Conservation (phyloP, 331 rosid species). For the Spiraea crenata region DNA sequence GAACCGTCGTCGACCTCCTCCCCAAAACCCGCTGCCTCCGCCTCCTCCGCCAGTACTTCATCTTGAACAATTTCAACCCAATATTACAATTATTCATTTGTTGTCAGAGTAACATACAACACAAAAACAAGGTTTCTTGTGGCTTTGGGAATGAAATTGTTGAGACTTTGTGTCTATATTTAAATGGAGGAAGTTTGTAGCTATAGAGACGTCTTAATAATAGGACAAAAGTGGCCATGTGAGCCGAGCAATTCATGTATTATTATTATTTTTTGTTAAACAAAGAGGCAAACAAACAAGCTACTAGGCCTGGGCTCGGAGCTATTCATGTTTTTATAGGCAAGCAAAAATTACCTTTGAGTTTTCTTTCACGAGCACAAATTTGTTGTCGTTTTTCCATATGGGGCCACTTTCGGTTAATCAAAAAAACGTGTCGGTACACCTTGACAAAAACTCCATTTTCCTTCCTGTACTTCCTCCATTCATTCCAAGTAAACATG, state of each 20-base stretch:
- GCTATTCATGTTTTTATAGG: too few species aligned
- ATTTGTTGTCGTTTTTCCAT: conserved; percentile 37
- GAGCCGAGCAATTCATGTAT: conserved; percentile 42
- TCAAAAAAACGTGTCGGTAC: conserved; percentile 52
- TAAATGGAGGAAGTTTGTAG: too few species aligned
- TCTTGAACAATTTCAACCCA: conserved; percentile 13
- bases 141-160: too few species aligned
- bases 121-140: neutral
- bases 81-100: conserved; percentile 11
- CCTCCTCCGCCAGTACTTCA: conserved; percentile 27
- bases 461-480: too few species aligned
- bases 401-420: conserved; percentile 7
- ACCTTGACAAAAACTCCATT: conserved; percentile 12
- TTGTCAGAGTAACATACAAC: neutral
- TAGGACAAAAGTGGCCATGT: conserved; percentile 39
- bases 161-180: too few species aligned
- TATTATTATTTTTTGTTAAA: conserved; percentile 6
- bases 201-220: neutral
- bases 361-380: conserved; percentile 27
- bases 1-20: conserved; percentile 19
- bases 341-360: neutral
- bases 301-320: too few species aligned
- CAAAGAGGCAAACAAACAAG: too few species aligned
- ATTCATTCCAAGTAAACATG: conserved; percentile 18
- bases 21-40: conserved; percentile 18